These are phyloP conservation scores for Colletotrichum aenigma DNA, from an alignment of 2,329 filamentous ascomycete species.

Conservation along the genomic window DNA sequence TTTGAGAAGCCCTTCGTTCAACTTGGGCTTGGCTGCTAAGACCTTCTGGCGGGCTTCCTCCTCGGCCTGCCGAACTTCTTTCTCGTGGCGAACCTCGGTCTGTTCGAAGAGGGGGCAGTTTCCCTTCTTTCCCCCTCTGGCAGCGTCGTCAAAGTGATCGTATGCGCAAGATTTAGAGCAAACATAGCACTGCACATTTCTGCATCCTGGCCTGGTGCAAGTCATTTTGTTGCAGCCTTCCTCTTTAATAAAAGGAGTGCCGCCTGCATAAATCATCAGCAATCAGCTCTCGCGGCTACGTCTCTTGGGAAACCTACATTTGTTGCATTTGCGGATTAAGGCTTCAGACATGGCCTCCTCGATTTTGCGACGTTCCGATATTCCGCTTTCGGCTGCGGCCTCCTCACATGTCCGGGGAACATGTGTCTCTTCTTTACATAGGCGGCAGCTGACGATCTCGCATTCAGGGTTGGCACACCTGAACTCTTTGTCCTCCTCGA, in stretches of 20 bases:
- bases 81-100: slow-evolving; percentile 61
- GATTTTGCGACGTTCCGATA: slow-evolving; percentile 67
- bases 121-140: slow-evolving; percentile 49
- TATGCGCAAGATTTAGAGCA: slow-evolving; percentile 74
- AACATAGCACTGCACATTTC: slow-evolving; percentile 68
- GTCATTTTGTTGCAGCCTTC: slow-evolving; percentile 84
- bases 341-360: slow-evolving; percentile 88
- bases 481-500: slow-evolving; percentile 75
- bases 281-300: neutral
- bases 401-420: slow-evolving; percentile 76
- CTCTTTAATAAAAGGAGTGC: slow-evolving; percentile 80
- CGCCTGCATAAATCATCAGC: slow-evolving; percentile 42
- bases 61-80: slow-evolving; percentile 68
- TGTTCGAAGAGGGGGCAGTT: slow-evolving; percentile 74
- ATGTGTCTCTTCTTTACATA: slow-evolving; percentile 73
- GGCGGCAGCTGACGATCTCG: slow-evolving; percentile 65
- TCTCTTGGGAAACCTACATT: slow-evolving; percentile 42
- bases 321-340: slow-evolving; percentile 77
- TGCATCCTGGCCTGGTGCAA: slow-evolving; percentile 62
- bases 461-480: slow-evolving; percentile 72
- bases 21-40: slow-evolving; percentile 61
- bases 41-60: slow-evolving; percentile 59
- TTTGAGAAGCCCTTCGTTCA: slow-evolving; percentile 61
- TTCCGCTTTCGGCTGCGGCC: slow-evolving; percentile 60
- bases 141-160: slow-evolving; percentile 68